Evolutionary conservation across 164 flowering plant genomes (phyloP), one percentile per base, ranked within the genome.

Genomic region (Dillenia turbinata): DNA sequence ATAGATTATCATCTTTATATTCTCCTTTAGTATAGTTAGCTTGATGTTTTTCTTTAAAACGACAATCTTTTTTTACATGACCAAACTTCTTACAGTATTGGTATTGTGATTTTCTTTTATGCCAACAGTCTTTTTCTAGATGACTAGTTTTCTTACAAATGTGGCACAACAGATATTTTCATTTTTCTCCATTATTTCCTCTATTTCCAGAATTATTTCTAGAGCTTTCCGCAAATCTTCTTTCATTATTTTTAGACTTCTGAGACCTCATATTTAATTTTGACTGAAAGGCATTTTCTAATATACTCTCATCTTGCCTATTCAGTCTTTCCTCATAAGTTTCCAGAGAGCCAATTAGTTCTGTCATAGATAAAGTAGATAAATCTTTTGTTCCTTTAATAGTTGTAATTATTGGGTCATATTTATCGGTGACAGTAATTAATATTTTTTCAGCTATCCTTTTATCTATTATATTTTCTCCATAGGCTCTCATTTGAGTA

Each of bases 11-110:
- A n/a, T n/a, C n/a, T n/a, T n/a, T n/a, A n/a, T n/a, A n/a, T n/a
- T n/a, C 2, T 5, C 5, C 0, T 26, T 26, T 16, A 16, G 24
- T 12, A 43, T 14, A 8, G 4, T 12, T 43, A 43, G 60, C 44
- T 57, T 57, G 49, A 43, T 57, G 60, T 14, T 12, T 57, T 13
- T 5, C 16, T 13, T 46, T 46, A 12, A 45, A 9, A 8, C 24
- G 2, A 59, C 53, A 59, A 47, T 47, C 40, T 47, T 59, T 59
- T 40, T 59, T 15, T 46, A 59, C 10, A 45, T 59, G 62, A 10
- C 53, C 62, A 59, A 59, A 57, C 52, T 12, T 17, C 52, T 60
- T 60, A 0, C 52, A 47, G 2, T 47, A 15, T 22, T 60, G 52
- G 12, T 43, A 60, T n/a, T 48, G 26, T 47, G 26, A 40, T 2